Evolutionary conservation across 2,329 filamentous ascomycete species (phyloP).

Genomic region (Curvularia sp.): DNA sequence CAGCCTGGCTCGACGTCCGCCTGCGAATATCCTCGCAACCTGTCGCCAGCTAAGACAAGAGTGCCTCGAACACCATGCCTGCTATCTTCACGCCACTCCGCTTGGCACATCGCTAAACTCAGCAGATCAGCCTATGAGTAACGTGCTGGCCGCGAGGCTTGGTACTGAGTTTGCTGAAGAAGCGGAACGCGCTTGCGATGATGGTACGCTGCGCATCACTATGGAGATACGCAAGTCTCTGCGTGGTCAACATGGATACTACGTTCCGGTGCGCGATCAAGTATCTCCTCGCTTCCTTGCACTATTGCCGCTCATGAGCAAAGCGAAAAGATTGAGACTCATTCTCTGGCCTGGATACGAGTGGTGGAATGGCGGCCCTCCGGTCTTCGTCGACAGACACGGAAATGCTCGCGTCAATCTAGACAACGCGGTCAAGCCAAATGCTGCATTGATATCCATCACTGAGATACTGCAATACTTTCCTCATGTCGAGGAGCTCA

Average conservation of each 20-base stretch:
- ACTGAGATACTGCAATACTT: slow-evolving; percentile 31
- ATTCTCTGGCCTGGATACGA: slow-evolving; percentile 37
- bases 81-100: slow-evolving; percentile 18
- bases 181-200: slow-evolving; percentile 31
- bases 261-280: slow-evolving; percentile 27
- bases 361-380: slow-evolving; percentile 33
- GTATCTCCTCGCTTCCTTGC: slow-evolving; percentile 40
- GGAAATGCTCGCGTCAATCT: slow-evolving; percentile 13
- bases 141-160: slow-evolving; percentile 19
- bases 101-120: background rate
- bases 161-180: slow-evolving; percentile 27
- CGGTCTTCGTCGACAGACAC: slow-evolving; percentile 6
- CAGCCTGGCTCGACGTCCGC: slow-evolving; percentile 31
- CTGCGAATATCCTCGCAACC: slow-evolving; percentile 30
- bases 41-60: slow-evolving; percentile 41
- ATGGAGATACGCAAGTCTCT: slow-evolving; percentile 30
- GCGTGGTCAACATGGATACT: slow-evolving; percentile 30
- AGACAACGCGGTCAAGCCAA: slow-evolving; percentile 15
- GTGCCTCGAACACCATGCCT: slow-evolving; percentile 27
- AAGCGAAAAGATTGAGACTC: slow-evolving; percentile 30
- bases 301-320: slow-evolving; percentile 30
- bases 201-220: slow-evolving; percentile 32
- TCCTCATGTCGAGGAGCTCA: slow-evolving; percentile 35
- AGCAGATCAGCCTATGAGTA: slow-evolving; percentile 12
- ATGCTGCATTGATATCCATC: slow-evolving; percentile 32